Evolutionary conservation across 179 eudicot genomes (phyloP), one percentile per base, ranked within the genome.

Genomic region (Heliamphora pulchella): DNA sequence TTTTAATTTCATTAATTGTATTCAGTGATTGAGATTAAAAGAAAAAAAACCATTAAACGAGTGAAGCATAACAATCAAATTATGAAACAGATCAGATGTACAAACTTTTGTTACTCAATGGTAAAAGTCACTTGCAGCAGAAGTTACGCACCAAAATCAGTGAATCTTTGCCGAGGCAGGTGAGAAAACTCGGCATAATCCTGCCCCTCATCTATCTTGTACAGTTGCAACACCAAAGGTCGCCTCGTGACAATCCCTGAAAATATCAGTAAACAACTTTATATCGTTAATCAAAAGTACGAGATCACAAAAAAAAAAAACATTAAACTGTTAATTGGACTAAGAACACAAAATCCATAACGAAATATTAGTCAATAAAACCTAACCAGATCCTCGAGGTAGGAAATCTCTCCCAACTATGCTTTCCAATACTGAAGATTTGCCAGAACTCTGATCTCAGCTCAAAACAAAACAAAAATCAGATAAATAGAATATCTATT

Each of bases 351-450:
- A 5, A 11, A 71, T 44, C 43, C 46, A n/a, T 22, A 67, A 74
- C 11, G 4, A 10, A 50, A 77, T 15, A 1, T 18, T 22, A 66
- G 39, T 17, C 7, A 47, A 61, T 22, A 75, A 68, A 72, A 74
- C 71, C 85, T 58, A 69, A 93, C 95, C 98, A 62, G 97, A 94
- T 86, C 98, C 98, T 84, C 97, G 86, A 48, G 98, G 98, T 79
- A 94, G 97, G 78, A 94, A 94, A 58, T 94, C 98, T 58, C 96
- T 89, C 47, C 98, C 97, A 1, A 94, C 98, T 5, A 94, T 86
- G 84, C 98, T 92, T 88, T 94, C 98, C 54, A 94, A 83, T 61
- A 94, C 98, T 0, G 97, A 94, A 41, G 98, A 94, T 75, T 94
- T 94, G 50, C 98, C 98, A 18, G 98, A 94, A 84, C 98, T 94